These are phyloP conservation scores for Trametes meyenii DNA, from an alignment of 768 basidiomycete species.

Conservation along the genomic window DNA sequence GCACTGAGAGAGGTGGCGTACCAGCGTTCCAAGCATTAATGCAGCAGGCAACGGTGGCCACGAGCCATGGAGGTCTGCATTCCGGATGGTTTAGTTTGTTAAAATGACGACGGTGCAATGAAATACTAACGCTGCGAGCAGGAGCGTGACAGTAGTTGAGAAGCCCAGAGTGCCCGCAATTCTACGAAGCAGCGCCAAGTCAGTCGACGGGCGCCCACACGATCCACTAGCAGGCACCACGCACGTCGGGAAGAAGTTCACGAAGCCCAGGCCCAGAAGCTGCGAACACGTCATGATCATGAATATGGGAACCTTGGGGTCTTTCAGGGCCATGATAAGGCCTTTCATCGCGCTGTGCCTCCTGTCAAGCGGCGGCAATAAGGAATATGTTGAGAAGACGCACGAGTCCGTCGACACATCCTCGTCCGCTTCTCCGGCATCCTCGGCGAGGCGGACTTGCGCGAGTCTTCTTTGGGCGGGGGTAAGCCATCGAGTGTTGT, in stretches of 20 bases:
- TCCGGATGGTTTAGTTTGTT: background rate
- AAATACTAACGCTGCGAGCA: constrained; percentile 58
- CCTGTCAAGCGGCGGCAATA: background rate
- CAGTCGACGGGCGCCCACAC: background rate
- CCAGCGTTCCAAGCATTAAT: constrained; percentile 61
- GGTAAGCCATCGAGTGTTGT: constrained; percentile 64
- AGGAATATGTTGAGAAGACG: constrained; percentile 26
- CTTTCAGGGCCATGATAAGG: constrained; percentile 57
- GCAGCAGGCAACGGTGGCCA: constrained; percentile 51
- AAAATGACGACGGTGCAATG: background rate
- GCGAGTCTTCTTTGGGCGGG: constrained; percentile 56
- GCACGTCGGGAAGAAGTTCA: constrained; percentile 61
- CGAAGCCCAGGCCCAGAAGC: constrained; percentile 58
- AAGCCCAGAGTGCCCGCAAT: constrained; percentile 60
- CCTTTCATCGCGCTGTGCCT: constrained; percentile 49
- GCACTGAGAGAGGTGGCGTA: constrained; percentile 19
- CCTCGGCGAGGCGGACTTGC: constrained; percentile 66
- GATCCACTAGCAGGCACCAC: constrained; percentile 15
- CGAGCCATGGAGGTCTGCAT: constrained; percentile 64
- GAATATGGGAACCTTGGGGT: constrained; percentile 57
- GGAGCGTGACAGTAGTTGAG: constrained; percentile 57
- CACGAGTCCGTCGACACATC: constrained; percentile 63
- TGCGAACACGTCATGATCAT: constrained; percentile 53
- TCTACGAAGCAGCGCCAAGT: background rate
- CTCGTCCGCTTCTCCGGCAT: constrained; percentile 66